Conservation (phyloP, 2,329 filamentous ascomycete genomes). For the Curvularia eragrostidis region DNA sequence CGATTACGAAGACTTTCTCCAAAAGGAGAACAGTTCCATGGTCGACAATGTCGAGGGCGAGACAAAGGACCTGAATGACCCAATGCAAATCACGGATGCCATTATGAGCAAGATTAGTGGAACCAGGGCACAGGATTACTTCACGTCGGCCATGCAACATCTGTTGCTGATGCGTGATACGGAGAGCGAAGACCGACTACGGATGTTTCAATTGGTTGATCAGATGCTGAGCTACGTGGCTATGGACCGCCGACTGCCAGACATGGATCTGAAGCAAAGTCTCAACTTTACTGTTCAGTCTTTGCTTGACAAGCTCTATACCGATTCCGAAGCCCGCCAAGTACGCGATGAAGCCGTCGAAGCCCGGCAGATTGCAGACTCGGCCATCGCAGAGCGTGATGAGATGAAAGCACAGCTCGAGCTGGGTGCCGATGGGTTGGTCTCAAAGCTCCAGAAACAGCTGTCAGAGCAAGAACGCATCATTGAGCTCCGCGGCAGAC, state of each 20-base stretch:
- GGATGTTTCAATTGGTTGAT: conserved; percentile 97
- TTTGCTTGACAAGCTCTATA: conserved; percentile 92
- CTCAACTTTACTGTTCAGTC: conserved; percentile 97
- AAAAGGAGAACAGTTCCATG: conserved; percentile 87
- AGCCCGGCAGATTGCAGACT: conserved; percentile 90
- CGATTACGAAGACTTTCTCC: conserved; percentile 96
- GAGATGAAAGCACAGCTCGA: conserved; percentile 90
- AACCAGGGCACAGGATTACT: conserved; percentile 90
- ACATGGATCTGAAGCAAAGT: conserved; percentile 97
- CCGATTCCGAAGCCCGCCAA: conserved; percentile 91
- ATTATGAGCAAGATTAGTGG: conserved; percentile 86
- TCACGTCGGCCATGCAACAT: conserved; percentile 93
- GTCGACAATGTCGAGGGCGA: conserved; percentile 87
- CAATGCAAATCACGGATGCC: conserved; percentile 89
- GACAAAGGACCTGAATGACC: conserved; percentile 90
- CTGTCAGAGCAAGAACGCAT: conserved; percentile 91
- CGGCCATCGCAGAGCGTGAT: conserved; percentile 93
- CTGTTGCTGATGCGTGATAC: conserved; percentile 90
- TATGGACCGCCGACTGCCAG: conserved; percentile 93
- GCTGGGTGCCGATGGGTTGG: conserved; percentile 89
- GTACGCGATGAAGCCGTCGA: conserved; percentile 91
- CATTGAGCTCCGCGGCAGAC: conserved; percentile 85
- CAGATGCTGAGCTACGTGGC: conserved; percentile 99
- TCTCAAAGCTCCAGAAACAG: conserved; percentile 90
- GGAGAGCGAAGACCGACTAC: conserved; percentile 86